phyloP scores from a whole-genome alignment of 2,329 filamentous ascomycete genomes.

The Apiospora aurea region DNA sequence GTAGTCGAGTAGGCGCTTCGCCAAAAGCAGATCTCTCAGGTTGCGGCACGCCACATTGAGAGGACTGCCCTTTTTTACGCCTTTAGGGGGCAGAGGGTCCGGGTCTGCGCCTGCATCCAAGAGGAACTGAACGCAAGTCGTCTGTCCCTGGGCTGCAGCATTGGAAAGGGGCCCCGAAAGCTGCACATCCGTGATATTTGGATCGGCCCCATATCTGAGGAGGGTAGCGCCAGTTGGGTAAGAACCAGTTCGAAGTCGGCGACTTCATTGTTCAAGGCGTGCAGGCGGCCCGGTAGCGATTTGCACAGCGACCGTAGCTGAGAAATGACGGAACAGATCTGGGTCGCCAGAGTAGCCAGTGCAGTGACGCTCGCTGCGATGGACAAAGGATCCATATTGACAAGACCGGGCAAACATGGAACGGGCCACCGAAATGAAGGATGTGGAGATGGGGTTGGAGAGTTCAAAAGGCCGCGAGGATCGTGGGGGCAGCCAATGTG shows the following conservation, averaged over 20 bases:
- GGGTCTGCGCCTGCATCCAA: slow-evolving; percentile 36
- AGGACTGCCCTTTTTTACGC: neutral
- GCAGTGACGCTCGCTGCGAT: slow-evolving; percentile 37
- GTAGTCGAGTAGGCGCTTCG: slow-evolving; percentile 41
- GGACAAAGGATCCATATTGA: slow-evolving; percentile 31
- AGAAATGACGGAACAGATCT: slow-evolving; percentile 35
- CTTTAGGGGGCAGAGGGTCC: slow-evolving; percentile 36
- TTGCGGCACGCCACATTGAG: too few relatives aligned
- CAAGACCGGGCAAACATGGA: neutral
- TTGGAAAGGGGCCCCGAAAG: slow-evolving; percentile 34
- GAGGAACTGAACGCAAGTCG: slow-evolving; percentile 30
- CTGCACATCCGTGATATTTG: slow-evolving; percentile 35
- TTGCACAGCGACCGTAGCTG: slow-evolving; percentile 36
- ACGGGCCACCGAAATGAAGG: too few relatives aligned
- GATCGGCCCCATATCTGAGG: slow-evolving; percentile 29
- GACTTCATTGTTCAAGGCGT: slow-evolving; percentile 43
- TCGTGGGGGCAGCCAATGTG: neutral
- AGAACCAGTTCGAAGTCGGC: slow-evolving; percentile 40
- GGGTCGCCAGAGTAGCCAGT: slow-evolving; percentile 35
- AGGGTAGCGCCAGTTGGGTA: slow-evolving; percentile 33
- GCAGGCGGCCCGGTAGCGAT: slow-evolving; percentile 37
- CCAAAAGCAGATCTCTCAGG: neutral
- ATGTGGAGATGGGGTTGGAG: neutral
- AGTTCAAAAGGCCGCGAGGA: neutral
- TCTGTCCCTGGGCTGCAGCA: slow-evolving; percentile 33